Percentiles rank a stretch among this genome's conserved stretches.
These are phyloP conservation scores for Starmerella tilneyi DNA, from an alignment of 805 yeast genomes.

Conservation along the genomic window DNA sequence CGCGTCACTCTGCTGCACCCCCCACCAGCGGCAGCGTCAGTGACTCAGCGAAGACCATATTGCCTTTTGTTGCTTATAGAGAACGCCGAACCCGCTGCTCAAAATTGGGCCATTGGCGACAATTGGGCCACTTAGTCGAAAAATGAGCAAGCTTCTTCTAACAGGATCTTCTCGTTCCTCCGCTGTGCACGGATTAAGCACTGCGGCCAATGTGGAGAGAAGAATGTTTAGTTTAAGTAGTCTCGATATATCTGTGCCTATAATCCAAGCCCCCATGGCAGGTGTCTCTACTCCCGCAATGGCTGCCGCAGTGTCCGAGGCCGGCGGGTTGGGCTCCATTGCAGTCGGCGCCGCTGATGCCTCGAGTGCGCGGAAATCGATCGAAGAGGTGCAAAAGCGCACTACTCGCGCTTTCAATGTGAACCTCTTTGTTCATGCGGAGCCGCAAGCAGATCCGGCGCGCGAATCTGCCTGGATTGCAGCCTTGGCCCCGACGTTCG, in stretches of 20 bases:
- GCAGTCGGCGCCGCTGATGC: neutral
- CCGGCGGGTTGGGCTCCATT: slow-evolving; percentile 15
- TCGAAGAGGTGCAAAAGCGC: neutral
- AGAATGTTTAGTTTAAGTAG: too few species aligned
- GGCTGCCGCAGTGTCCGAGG: slow-evolving; percentile 15
- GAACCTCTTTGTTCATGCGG: neutral
- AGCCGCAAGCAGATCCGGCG: neutral
- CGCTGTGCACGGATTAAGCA: too few species aligned
- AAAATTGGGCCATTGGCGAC: too few species aligned
- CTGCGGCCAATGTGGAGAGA: too few species aligned
- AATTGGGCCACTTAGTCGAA: too few species aligned
- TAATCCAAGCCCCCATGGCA: slow-evolving; percentile 15
- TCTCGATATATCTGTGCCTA: neutral
- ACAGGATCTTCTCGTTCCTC: too few species aligned
- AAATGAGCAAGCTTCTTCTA: too few species aligned
- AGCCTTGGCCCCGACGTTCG: neutral
- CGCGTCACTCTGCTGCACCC: too few species aligned
- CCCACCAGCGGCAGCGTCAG: too few species aligned
- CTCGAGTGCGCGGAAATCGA: neutral
- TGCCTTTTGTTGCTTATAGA: too few species aligned
- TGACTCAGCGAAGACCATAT: too few species aligned
- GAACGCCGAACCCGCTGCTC: too few species aligned
- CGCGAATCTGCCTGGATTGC: neutral
- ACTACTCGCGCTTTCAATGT: neutral
- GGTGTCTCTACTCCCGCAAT: slow-evolving; percentile 8